Evolutionary conservation across 495 filamentous ascomycete genomes (phyloP), one percentile per base, ranked within the genome.

Genomic region (Penicillium manginii): DNA sequence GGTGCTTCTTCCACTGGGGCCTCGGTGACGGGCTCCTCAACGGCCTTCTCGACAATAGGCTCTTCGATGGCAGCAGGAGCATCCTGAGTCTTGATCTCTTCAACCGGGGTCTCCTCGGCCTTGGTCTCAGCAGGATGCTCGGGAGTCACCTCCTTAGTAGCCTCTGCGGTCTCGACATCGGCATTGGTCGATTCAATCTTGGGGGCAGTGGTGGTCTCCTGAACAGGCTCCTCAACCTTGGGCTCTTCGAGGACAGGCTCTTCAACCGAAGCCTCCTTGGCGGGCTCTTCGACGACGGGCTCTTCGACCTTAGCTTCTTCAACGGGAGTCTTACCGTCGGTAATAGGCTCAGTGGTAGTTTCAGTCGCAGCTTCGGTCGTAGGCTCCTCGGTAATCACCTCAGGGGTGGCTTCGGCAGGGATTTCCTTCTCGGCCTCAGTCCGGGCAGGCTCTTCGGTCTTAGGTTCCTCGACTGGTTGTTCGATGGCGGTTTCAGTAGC

Each of bases 171-270:
- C 43, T 46, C 43, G 32, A 21, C 35, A 21, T 11, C 3, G 9
- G 48, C 39, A n/a, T 4, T 40, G 22, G 29, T 23, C 32, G 59
- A 43, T 23, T 71, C 60, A 49, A 23, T 50, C 11, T 46, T 40
- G 15, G 59, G n/a, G n/a, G n/a, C n/a, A n/a, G n/a, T n/a, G n/a
- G n/a, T n/a, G n/a, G n/a, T 14, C 21, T 62, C 59, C 26, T 50
- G 42, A 14, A 47, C 14, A 19, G 29, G 22, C 4, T 42, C 54
- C 29, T 61, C 42, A 9, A 26, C 37, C 26, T 37, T n/a, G 37
- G 47, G 5, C n/a, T 42, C 51, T 31, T 63, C 57, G 23, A 40
- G 43, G 39, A 47, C 53, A 19, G 59, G 43, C 51, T 66, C 62
- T 0, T 40, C 33, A 37, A 15, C 46, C 40, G 60, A 10, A 39